A percentile compares a stretch with the other conserved stretches of the same genome.
These are phyloP conservation scores for Aspergillus conjunctus DNA, from an alignment of 495 filamentous ascomycete genomes.

Conservation along the genomic window DNA sequence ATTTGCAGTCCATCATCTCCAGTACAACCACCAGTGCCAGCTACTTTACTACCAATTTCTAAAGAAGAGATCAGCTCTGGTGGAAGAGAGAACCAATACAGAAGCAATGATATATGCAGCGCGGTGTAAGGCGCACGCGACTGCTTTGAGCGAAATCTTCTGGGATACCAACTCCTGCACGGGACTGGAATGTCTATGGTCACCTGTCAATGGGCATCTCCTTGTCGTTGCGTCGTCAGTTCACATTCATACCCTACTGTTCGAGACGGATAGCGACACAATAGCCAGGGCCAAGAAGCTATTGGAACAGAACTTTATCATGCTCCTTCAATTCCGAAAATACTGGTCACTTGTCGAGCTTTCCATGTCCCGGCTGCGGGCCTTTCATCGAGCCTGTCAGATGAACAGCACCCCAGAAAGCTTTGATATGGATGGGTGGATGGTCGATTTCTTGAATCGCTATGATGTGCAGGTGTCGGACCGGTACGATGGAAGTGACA, in stretches of 20 bases:
- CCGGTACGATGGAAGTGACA: neutral
- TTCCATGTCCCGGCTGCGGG: slow-evolving; percentile 12
- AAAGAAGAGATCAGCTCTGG: neutral
- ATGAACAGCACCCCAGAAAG: slow-evolving; percentile 14
- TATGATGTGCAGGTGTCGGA: slow-evolving; percentile 12
- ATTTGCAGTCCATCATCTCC: slow-evolving; percentile 8
- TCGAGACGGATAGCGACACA: slow-evolving; percentile 7
- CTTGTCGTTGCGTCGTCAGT: slow-evolving; percentile 10
- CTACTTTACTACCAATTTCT: slow-evolving; percentile 14
- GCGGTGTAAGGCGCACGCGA: slow-evolving; percentile 9
- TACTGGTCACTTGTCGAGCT: slow-evolving; percentile 17
- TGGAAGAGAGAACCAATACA: neutral
- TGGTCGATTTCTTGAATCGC: slow-evolving; percentile 14
- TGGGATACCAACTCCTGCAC: slow-evolving; percentile 13
- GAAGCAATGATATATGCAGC: slow-evolving; percentile 12
- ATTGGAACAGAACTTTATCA: slow-evolving; percentile 16
- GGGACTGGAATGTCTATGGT: slow-evolving; percentile 16
- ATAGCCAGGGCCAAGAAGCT: slow-evolving; percentile 9
- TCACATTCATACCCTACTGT: slow-evolving; percentile 8
- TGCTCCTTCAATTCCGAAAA: slow-evolving; percentile 14
- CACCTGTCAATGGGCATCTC: slow-evolving; percentile 13
- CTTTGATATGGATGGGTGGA: slow-evolving; percentile 14
- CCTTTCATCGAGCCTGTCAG: slow-evolving; percentile 18
- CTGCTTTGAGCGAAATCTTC: slow-evolving; percentile 11
- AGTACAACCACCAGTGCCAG: slow-evolving; percentile 15